Evolutionary conservation across 2,329 filamentous ascomycete genomes (phyloP), one percentile per base, ranked within the genome.

Genomic region (Teratosphaeria gauchensis): DNA sequence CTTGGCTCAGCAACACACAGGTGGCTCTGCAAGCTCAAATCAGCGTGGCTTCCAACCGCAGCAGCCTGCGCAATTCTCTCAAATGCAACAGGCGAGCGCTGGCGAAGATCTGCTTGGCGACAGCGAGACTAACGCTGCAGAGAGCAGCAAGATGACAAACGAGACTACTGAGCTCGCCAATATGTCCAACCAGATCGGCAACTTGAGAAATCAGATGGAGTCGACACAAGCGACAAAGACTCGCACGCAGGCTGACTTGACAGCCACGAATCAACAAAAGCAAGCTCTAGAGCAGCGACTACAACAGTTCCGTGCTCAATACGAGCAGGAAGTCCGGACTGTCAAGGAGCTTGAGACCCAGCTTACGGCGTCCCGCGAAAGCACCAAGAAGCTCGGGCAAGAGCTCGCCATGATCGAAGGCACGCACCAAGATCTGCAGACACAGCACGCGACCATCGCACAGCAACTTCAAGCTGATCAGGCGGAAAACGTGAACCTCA

Each of bases 111-210:
- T 97, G 7, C 80, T 99, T n/a, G 90, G 89, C 16, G 92, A 96
- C 66, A 87, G 86, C 64, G 92, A 97, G 64, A 64, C 68, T 8
- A 63, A 65, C 55, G 88, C 88, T 1, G 91, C 95, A 68, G 85
- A 92, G 58, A 92, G 87, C 75, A 94, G 88, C 73, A 95, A 89
- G 72, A 78, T 97, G 30, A 94, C 88, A 0, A 87, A 86, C 63
- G 94, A 99, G 70, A 94, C 92, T 2, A 87, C 89, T 0, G 94
- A 99, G 72, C 81, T 99, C 59, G 94, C 92, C 56, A 97, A 99
- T 71, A 80, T 99, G 66, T 96, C 92, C 0, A 97, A 95, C 72
- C 94, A 97, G 73, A 90, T 99, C 63, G 87, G 90, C 33, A 92
- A 89, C 2, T 76, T 99, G 58, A 88, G 92, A 0, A 95, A 87